phyloP scores from a whole-genome alignment of 176 grass and related monocot species.

The Oryza glumipatula region DNA sequence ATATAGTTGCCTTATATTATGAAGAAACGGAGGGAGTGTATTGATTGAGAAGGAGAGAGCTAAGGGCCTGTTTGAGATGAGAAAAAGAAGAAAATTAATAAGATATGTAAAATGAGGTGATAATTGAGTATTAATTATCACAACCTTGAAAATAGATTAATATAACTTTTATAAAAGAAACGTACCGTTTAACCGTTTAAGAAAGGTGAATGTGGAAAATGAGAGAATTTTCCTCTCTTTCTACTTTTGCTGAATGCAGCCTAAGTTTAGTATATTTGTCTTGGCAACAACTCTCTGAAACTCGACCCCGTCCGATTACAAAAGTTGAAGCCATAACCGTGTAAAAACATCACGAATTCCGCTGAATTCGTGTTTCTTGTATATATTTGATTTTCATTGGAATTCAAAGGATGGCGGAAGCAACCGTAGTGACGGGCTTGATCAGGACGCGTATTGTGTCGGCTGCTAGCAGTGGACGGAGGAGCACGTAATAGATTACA shows the following conservation, averaged over 20 bases:
- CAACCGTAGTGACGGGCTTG: not conserved
- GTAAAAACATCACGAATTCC: not conserved
- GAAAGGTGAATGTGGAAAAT: too few relatives aligned
- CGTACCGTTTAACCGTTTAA: too few relatives aligned
- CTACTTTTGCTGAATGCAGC: too few relatives aligned
- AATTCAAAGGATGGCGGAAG: not conserved
- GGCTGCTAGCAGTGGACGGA: conserved; percentile 18
- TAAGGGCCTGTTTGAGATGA: too few relatives aligned
- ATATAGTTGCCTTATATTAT: not conserved
- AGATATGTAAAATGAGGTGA: too few relatives aligned
- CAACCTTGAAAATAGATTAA: too few relatives aligned
- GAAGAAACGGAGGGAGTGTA: too few relatives aligned
- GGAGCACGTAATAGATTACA: not conserved
- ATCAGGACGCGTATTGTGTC: not conserved
- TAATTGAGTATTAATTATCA: too few relatives aligned
- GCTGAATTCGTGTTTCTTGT: not conserved
- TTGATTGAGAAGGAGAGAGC: too few relatives aligned
- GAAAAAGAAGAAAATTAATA: too few relatives aligned
- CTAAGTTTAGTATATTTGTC: not conserved
- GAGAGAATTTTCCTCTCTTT: too few relatives aligned
- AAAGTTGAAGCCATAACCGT: not conserved
- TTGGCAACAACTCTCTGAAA: not conserved
- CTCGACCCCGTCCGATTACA: conserved; percentile 26
- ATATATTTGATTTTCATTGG: not conserved
- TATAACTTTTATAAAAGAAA: too few relatives aligned